These are phyloP conservation scores for Funneliformis mosseae DNA, from an alignment of 192 early-diverging fungal species.

Conservation along the genomic window DNA sequence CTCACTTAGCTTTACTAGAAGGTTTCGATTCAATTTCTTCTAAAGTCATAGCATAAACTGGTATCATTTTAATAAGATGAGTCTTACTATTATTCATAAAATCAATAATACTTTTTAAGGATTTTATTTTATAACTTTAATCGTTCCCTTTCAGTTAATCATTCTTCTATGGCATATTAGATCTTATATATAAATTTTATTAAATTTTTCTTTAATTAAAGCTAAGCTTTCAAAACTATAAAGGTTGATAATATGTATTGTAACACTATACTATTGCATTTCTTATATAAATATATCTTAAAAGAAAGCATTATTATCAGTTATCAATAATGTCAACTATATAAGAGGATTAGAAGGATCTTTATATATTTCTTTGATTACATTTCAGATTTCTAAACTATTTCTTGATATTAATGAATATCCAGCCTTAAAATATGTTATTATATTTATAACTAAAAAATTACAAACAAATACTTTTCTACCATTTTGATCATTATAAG, in stretches of 20 bases:
- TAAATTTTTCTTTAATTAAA: constrained; percentile 11
- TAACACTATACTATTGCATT: constrained; percentile 18
- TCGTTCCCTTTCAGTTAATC: background rate
- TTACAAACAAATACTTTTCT: background rate
- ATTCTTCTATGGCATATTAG: constrained; percentile 8
- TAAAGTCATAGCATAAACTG: no score
- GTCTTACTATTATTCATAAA: no score
- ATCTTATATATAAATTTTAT: constrained; percentile 9
- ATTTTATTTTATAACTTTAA: no score
- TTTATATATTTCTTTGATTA: constrained; percentile 23
- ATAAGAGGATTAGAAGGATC: constrained; percentile 16
- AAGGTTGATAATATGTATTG: constrained; percentile 16
- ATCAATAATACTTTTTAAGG: no score
- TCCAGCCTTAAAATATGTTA: background rate
- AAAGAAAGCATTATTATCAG: constrained; percentile 5
- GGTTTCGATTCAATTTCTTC: no score
- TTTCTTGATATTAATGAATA: background rate
- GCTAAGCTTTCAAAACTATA: constrained; percentile 26
- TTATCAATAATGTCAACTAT: constrained; percentile 10
- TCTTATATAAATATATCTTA: no score
- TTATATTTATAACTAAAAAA: background rate
- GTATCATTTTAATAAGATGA: no score
- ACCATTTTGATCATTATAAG: background rate
- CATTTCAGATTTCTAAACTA: constrained; percentile 23
- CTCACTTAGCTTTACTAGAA: no score